These are phyloP conservation scores for Russula emetica DNA, from an alignment of 768 basidiomycete genomes.

Conservation along the genomic window DNA sequence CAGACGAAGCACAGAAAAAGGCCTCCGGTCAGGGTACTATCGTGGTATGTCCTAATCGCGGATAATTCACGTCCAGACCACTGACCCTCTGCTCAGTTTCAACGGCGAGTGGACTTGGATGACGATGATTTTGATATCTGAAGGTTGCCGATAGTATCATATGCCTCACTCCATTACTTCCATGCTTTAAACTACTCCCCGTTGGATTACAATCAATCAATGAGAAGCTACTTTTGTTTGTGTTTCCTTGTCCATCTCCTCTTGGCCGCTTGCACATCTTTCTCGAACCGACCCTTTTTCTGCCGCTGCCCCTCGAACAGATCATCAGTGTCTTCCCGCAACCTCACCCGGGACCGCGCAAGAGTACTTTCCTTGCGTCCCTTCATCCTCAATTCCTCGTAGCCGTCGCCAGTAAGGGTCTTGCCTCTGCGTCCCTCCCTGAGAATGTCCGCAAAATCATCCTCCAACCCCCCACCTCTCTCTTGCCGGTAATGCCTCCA, in stretches of 20 bases:
- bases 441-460: conserved; percentile 81
- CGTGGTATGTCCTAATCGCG: conserved; percentile 34
- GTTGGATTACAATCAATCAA: background rate
- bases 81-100: conserved; percentile 18
- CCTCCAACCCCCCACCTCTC: conserved; percentile 69
- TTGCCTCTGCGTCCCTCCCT: conserved; percentile 46
- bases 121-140: conserved; percentile 36
- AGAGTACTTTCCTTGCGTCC: conserved; percentile 61
- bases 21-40: conserved; percentile 39
- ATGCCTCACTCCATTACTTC: no score
- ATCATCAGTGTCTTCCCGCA: conserved; percentile 34
- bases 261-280: conserved; percentile 39
- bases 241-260: conserved; percentile 29
- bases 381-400: conserved; percentile 70
- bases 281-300: conserved; percentile 43
- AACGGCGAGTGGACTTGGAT: conserved; percentile 31
- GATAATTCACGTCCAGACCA: background rate
- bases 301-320: conserved; percentile 34
- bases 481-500: conserved; percentile 41
- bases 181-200: background rate
- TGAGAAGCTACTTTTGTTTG: conserved; percentile 20
- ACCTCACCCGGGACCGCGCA: conserved; percentile 49
- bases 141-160: conserved; percentile 7
- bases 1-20: conserved; percentile 45
- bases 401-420: conserved; percentile 59